Conservation (phyloP, 2,329 filamentous ascomycete genomes). For the Ascochyta clinopodiicola region DNA sequence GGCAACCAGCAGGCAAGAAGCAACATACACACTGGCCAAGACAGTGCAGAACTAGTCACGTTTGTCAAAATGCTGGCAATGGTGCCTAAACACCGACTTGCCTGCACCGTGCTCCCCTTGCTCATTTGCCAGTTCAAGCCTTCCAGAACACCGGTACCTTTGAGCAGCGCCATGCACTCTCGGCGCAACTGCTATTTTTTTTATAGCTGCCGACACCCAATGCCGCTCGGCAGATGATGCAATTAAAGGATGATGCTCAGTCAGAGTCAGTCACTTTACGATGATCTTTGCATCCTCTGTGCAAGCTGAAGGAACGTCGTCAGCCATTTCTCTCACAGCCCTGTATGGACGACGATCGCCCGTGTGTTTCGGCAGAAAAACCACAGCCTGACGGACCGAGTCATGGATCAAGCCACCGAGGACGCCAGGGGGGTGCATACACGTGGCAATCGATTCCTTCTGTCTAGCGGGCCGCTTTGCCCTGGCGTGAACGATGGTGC, state of each 20-base stretch:
- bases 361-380: slow-evolving; percentile 29
- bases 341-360: slow-evolving; percentile 30
- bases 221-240: slow-evolving; percentile 28
- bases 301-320: slow-evolving; percentile 18
- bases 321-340: slow-evolving; percentile 19
- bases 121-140: slow-evolving; percentile 17
- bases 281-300: slow-evolving; percentile 1
- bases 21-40: slow-evolving; percentile 1
- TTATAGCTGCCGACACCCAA: slow-evolving; percentile 21
- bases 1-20: not conserved
- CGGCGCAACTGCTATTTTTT: slow-evolving; percentile 3
- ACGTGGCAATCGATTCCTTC: slow-evolving; percentile 42
- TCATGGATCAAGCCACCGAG: slow-evolving; percentile 35
- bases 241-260: slow-evolving; percentile 1
- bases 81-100: slow-evolving; percentile 3
- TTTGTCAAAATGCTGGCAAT: not conserved
- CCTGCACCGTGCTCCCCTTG: slow-evolving; percentile 7
- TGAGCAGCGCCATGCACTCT: slow-evolving; percentile 16
- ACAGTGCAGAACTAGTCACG: slow-evolving; percentile 5
- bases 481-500: slow-evolving; percentile 38
- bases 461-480: slow-evolving; percentile 34
- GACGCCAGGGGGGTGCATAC: slow-evolving; percentile 32
- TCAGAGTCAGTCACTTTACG: slow-evolving; percentile 14
- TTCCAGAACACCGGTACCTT: slow-evolving; percentile 19
- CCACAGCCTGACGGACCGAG: slow-evolving; percentile 25